These are phyloP conservation scores for Cerrena zonata DNA, from an alignment of 1,284 basidiomycete genomes.

Conservation along the genomic window DNA sequence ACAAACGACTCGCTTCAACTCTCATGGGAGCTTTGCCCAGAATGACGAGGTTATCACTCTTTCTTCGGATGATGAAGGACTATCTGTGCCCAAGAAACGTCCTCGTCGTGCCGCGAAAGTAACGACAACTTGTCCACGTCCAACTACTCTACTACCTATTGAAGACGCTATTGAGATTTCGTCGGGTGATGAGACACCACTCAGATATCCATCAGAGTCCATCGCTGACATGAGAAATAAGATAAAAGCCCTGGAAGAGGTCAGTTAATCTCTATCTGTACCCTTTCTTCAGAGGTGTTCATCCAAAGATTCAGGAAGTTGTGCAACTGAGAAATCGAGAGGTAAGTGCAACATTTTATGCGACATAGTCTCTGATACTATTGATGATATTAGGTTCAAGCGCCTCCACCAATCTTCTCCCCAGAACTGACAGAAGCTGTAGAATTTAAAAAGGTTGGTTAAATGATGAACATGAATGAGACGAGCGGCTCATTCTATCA, in stretches of 20 bases:
- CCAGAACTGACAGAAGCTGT: not conserved
- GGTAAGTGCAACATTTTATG: too few relatives aligned
- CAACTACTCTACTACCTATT: constrained; percentile 7
- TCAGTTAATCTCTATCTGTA: constrained; percentile 8
- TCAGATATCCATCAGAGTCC: not conserved
- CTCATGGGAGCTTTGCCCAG: too few relatives aligned
- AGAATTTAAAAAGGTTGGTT: not conserved
- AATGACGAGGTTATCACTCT: constrained; percentile 29
- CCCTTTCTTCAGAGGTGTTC: not conserved
- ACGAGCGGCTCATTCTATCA: constrained; percentile 6
- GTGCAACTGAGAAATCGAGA: too few relatives aligned
- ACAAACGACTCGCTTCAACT: not conserved
- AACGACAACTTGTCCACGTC: too few relatives aligned
- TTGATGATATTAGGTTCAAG: constrained; percentile 20
- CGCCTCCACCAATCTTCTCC: too few relatives aligned
- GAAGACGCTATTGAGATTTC: constrained; percentile 8
- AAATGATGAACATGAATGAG: not conserved
- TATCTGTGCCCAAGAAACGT: constrained; percentile 6
- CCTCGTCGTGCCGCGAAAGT: not conserved
- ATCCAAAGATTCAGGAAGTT: not conserved
- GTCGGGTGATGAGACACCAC: constrained; percentile 6
- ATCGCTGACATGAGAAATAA: constrained; percentile 10
- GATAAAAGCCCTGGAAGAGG: constrained; percentile 18
- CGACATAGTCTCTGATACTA: constrained; percentile 18
- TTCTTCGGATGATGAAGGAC: constrained; percentile 30